Conservation (phyloP, 106 monocot genomes). For the Allium cepa region DNA sequence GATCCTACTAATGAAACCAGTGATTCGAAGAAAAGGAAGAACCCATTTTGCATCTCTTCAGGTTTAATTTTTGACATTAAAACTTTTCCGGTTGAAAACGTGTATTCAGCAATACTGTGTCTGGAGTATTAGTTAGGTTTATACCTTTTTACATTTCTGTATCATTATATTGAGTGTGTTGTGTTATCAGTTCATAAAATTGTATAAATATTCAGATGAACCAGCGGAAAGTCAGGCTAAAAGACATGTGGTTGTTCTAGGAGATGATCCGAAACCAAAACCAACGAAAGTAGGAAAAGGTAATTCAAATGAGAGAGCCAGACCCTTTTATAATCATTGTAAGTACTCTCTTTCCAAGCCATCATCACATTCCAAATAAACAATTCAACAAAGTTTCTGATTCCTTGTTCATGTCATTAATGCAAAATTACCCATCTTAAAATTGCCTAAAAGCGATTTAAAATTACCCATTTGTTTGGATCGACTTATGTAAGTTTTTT, state of each 20-base stretch:
- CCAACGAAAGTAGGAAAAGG: constrained; percentile 6
- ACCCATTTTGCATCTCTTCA: constrained; percentile 17
- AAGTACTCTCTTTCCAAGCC: constrained; percentile 4
- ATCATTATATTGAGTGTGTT: neutral
- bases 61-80: constrained; percentile 3
- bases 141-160: neutral
- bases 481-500: too few species aligned
- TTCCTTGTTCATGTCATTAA: too few species aligned
- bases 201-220: constrained; percentile 23
- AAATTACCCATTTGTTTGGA: too few species aligned
- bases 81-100: neutral
- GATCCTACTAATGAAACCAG: neutral
- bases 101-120: too few species aligned
- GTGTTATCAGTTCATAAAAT: neutral
- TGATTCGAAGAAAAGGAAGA: constrained; percentile 38
- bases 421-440: too few species aligned
- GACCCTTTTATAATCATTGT: constrained; percentile 76
- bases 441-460: too few species aligned
- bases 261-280: constrained; percentile 69
- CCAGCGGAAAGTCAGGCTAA: constrained; percentile 6
- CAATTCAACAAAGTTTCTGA: too few species aligned
- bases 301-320: constrained; percentile 6
- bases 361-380: neutral
- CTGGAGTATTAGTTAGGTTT: too few species aligned
- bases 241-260: constrained; percentile 56